A percentile compares a stretch with the other conserved stretches of the same genome.
Evolutionary conservation across 75 land plant species (phyloP).

Genomic region (Cupressus sempervirens): DNA sequence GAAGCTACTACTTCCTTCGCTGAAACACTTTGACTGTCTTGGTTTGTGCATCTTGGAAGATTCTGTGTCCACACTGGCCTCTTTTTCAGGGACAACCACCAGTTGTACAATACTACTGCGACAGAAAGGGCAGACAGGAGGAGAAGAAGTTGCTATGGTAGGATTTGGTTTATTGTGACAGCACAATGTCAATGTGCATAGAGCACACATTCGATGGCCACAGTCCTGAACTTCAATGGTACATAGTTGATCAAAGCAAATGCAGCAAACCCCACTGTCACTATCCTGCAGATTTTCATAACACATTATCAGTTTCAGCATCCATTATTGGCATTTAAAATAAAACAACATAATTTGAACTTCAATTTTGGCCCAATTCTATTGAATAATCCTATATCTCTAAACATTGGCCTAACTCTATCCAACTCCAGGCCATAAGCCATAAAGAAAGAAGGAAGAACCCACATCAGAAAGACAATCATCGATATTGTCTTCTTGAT

Average conservation of each 20-base stretch:
- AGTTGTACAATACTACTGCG: slow-evolving; percentile 58
- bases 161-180: slow-evolving; percentile 91
- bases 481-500: slow-evolving; percentile 35
- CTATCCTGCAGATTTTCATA: slow-evolving; percentile 34
- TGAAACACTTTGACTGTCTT: slow-evolving; percentile 37
- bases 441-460: slow-evolving; percentile 15
- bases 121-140: slow-evolving; percentile 84
- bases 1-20: slow-evolving; percentile 71
- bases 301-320: neutral
- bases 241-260: slow-evolving; percentile 83
- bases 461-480: slow-evolving; percentile 53
- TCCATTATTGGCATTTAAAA: neutral
- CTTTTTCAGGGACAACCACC: slow-evolving; percentile 41
- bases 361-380: neutral
- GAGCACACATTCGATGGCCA: slow-evolving; percentile 94
- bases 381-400: neutral
- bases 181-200: slow-evolving; percentile 75
- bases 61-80: slow-evolving; percentile 20
- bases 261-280: slow-evolving; percentile 74
- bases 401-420: neutral
- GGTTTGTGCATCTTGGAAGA: slow-evolving; percentile 31
- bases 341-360: neutral
- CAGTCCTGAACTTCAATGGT: slow-evolving; percentile 79
- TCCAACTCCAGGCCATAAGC: slow-evolving; percentile 1
- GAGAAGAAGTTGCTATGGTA: slow-evolving; percentile 24